Evolutionary conservation across 2,329 filamentous ascomycete species (phyloP).

Genomic region (Penicillium paneum): DNA sequence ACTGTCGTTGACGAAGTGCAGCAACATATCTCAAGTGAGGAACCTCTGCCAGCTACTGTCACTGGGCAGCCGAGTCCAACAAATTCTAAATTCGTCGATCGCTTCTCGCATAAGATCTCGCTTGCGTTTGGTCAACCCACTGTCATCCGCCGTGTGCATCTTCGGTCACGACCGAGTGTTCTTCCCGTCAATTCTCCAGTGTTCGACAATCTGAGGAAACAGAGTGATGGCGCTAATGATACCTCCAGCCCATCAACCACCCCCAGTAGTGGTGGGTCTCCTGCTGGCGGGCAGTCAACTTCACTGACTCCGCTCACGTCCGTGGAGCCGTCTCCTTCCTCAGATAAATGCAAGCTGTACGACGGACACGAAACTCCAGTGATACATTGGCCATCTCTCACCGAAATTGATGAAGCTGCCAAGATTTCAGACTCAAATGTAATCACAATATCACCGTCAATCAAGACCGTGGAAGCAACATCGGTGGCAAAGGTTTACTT

Average conservation of each 20-base stretch:
- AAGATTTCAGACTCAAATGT: not conserved
- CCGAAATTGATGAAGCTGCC: not conserved
- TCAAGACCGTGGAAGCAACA: slow-evolving; percentile 69
- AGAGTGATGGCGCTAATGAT: slow-evolving; percentile 30
- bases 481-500: slow-evolving; percentile 81
- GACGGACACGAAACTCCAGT: not conserved
- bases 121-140: slow-evolving; percentile 41
- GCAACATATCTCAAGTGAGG: slow-evolving; percentile 1
- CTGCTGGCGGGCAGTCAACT: slow-evolving; percentile 32
- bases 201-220: slow-evolving; percentile 13
- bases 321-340: slow-evolving; percentile 27
- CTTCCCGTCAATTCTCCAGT: slow-evolving; percentile 20
- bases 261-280: slow-evolving; percentile 30
- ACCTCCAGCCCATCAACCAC: slow-evolving; percentile 35
- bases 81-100: slow-evolving; percentile 30
- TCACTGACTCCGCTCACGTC: slow-evolving; percentile 38
- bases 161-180: slow-evolving; percentile 35
- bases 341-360: slow-evolving; percentile 7
- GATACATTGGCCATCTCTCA: not conserved
- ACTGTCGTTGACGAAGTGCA: not conserved
- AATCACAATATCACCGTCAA: slow-evolving; percentile 28
- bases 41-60: not conserved
- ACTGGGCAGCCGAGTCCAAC: slow-evolving; percentile 22
- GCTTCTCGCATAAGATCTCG: slow-evolving; percentile 39
- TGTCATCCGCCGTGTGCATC: slow-evolving; percentile 38